phyloP scores from a whole-genome alignment of 192 early-diverging fungal genomes.

The Haplosporangium gracile region DNA sequence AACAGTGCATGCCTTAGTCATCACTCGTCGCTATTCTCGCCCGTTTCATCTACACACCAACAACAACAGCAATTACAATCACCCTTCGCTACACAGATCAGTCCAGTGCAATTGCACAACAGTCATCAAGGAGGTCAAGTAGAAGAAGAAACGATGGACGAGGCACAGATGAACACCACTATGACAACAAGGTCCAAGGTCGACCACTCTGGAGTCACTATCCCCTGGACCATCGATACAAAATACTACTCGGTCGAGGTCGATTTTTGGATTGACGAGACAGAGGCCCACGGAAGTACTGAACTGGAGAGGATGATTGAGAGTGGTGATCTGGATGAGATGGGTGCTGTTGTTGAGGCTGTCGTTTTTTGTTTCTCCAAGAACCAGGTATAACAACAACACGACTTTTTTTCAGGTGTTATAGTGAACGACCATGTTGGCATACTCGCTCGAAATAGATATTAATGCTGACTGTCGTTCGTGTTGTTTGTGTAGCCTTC shows the following conservation, averaged over 20 bases:
- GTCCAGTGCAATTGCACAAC: not conserved
- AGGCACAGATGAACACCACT: slow-evolving; percentile 3
- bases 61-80: not conserved
- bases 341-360: slow-evolving; percentile 68
- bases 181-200: slow-evolving; percentile 13
- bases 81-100: not conserved
- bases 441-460: not conserved
- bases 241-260: slow-evolving; percentile 78
- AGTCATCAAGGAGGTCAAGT: not conserved
- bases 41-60: slow-evolving; percentile 1
- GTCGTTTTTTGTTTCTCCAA: slow-evolving; percentile 74
- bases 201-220: slow-evolving; percentile 55
- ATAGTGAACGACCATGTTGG: too few species aligned
- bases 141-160: not conserved
- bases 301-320: slow-evolving; percentile 52
- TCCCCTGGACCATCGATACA: slow-evolving; percentile 70
- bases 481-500: slow-evolving; percentile 52
- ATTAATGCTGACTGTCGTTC: not conserved
- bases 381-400: slow-evolving; percentile 56
- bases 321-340: slow-evolving; percentile 54
- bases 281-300: slow-evolving; percentile 35
- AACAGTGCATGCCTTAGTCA: not conserved
- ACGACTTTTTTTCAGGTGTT: not conserved
- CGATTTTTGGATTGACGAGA: slow-evolving; percentile 75
- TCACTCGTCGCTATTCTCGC: not conserved